Base-by-base conservation (phyloP, 495 filamentous ascomycete species). In the Daldinia childiae region DNA sequence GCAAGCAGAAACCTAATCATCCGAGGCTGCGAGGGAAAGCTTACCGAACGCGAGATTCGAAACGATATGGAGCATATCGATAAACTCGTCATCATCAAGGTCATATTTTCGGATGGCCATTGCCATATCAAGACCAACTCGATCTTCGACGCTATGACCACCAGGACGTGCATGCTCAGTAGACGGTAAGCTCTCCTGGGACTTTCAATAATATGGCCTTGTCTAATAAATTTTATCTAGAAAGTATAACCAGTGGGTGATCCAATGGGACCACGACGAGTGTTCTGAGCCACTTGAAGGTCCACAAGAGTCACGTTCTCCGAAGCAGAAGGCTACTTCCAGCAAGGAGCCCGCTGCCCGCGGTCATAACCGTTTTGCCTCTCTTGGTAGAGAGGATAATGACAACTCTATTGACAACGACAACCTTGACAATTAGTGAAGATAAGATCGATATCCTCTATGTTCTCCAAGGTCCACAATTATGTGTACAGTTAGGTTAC, bases 31-130 rank as follows among this genome's bases (percentile, higher is more conserved):
- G 81, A 85, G 50, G 76, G 79, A 32, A 85, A 81, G 57, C 84
- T 93, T 65, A 93, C 89, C 0, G 90, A 91, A 62, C 79, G 83
- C 3, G 74, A 81, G 4, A 87, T 97, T 50, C 88, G 91, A 2
- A 87, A 90, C 5, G 90, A 97, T 71, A 79, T 95, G 45, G 90
- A 95, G 15, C 93, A 95, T 74, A 94, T 96, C 69, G 87, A 94
- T 77, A 92, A 92, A 71, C 82, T 95, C 9, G 83, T 90, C 30
- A 84, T 97, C 14, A 85, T 94, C 75, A 87, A 87, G 62, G 81
- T 95, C 21, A 81, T 81, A 36, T 90, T 91, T 76, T 75, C 82
- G 19, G 84, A 82, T 26, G 72, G 78, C 36, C 87, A 87, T 75
- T 89, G 85, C 41, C 85, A 87, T 77, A 85, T 95, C 57, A 88